phyloP scores from a whole-genome alignment of 192 early-diverging fungal genomes.

The Backusella westeae region DNA sequence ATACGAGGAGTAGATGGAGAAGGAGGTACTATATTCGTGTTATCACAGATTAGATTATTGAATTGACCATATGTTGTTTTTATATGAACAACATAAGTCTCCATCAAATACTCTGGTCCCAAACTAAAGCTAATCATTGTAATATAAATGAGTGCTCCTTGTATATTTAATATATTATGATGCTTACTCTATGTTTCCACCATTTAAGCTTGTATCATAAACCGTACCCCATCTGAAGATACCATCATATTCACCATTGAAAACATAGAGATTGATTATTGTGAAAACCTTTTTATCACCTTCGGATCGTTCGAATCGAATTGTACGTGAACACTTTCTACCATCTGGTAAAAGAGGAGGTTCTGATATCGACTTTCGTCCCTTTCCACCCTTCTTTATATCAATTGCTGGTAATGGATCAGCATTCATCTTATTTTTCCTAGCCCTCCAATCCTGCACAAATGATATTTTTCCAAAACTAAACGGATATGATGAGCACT shows the following conservation, averaged over 20 bases:
- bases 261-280: conserved; percentile 57
- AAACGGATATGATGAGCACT: not conserved
- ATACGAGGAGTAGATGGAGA: conserved; percentile 26
- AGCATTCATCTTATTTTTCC: conserved; percentile 49
- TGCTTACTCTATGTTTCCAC: conserved; percentile 49
- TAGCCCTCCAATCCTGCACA: conserved; percentile 68
- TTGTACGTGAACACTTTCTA: conserved; percentile 60
- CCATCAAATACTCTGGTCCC: conserved; percentile 38
- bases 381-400: conserved; percentile 43
- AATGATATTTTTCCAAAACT: conserved; percentile 66
- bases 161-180: not conserved
- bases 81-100: conserved; percentile 37
- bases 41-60: conserved; percentile 35
- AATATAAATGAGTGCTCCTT: not conserved
- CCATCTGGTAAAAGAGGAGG: conserved; percentile 54
- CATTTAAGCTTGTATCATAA: conserved; percentile 62
- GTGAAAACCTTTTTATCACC: conserved; percentile 56
- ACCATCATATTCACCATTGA: conserved; percentile 55
- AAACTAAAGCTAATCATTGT: conserved; percentile 15
- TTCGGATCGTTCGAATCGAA: conserved; percentile 63
- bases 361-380: conserved; percentile 29
- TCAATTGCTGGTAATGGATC: conserved; percentile 51
- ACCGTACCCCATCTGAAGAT: conserved; percentile 66
- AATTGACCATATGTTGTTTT: conserved; percentile 34
- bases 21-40: conserved; percentile 25